Evolutionary conservation across 1,284 basidiomycete species (phyloP), one percentile per base, ranked within the genome.

Genomic region (Pseudozyma sp.): DNA sequence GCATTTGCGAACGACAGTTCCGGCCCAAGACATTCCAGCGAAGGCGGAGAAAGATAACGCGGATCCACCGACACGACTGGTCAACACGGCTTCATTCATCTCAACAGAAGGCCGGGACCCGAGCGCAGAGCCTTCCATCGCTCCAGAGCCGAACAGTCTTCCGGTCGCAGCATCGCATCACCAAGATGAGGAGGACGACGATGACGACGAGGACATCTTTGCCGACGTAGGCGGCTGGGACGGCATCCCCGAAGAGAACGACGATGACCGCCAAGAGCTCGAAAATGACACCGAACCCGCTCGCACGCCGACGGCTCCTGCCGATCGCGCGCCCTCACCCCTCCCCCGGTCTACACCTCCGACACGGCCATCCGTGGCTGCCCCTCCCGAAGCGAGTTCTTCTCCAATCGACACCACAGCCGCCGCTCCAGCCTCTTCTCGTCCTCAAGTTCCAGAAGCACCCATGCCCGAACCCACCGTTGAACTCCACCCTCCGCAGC

Each of bases 201-300:
- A 78, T 13, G 85, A 86, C 9, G 87, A 87, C 31, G 86, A 87
- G n/a, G 87, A 88, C 64, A 96, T 96, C 58, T 97, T 97, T 83
- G 92, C 90, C 1, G 94, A 87, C 53, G 93, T 89, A 1, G 93
- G 91, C 8, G 92, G 93, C 44, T 97, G 96, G 83, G 87, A 90
- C 54, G 92, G 91, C 49, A 81, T 88, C 7, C 63, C 57, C 4
- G 77, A 72, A 13, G 14, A 19, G 0, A 76, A 73, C n/a, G 81
- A 78, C 13, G 80, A 77, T 10, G 75, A 74, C 14, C 66, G 75
- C 2, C 80, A 81, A n/a, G 68, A 80, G 7, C 65, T 53, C 19
- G 39, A 9, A 44, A 1, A 11, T n/a, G 29, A 9, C 48, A 24
- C 34, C 19, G 11, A n/a, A 33, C 5, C 53, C 31, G 34, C 5